Evolutionary conservation across 805 yeast genomes (phyloP).

Genomic region (Danielia oregonensis): DNA sequence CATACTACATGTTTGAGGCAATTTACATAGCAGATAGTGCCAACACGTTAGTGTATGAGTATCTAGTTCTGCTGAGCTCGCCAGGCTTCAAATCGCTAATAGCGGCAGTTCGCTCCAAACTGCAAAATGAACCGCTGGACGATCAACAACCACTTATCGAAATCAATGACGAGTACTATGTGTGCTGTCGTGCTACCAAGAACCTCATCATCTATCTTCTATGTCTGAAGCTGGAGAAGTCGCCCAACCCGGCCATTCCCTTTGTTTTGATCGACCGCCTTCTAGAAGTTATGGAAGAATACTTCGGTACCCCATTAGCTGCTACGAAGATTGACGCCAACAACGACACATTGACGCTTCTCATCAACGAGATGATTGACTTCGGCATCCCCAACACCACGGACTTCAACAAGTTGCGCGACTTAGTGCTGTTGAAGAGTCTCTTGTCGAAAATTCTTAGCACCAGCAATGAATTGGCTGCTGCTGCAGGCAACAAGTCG

Average conservation of each 20-base stretch:
- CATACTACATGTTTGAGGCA: conserved; percentile 38
- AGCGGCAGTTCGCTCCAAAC: conserved; percentile 12
- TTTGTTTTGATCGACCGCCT: conserved; percentile 49
- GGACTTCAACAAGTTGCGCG: conserved; percentile 67
- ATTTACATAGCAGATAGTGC: conserved; percentile 39
- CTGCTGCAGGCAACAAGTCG: conserved; percentile 20
- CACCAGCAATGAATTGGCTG: conserved; percentile 32
- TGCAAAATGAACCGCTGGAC: conserved; percentile 3
- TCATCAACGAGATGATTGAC: conserved; percentile 76
- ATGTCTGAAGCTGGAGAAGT: conserved; percentile 13
- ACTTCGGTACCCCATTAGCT: conserved; percentile 55
- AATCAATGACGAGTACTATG: conserved; percentile 27
- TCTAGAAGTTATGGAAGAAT: conserved; percentile 50
- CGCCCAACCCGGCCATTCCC: conserved; percentile 50
- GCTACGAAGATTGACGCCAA: conserved; percentile 61
- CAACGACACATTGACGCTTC: conserved; percentile 63
- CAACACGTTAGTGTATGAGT: conserved; percentile 34
- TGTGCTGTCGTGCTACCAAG: conserved; percentile 20
- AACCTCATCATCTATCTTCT: conserved; percentile 27
- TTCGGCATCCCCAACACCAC: conserved; percentile 70
- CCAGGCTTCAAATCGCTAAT: conserved; percentile 31
- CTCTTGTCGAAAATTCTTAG: conserved; percentile 51
- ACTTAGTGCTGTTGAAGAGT: conserved; percentile 63
- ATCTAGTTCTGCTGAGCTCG: conserved; percentile 25
- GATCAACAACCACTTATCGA: conserved; percentile 17